Evolutionary conservation across 805 yeast genomes (phyloP).

Genomic region (Maudiozyma turicensis): DNA sequence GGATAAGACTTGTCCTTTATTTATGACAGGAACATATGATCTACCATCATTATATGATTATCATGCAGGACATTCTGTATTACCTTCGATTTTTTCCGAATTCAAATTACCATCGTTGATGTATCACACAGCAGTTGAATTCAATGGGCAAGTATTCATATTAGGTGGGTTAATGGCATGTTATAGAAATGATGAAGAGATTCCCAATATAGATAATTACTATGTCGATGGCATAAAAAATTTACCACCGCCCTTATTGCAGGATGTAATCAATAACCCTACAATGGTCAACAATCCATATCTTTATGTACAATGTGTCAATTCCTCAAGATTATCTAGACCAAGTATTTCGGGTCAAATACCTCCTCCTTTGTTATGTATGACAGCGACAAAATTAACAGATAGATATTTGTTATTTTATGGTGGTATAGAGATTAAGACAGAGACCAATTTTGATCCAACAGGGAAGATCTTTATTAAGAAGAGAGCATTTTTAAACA

Average conservation of each 20-base stretch:
- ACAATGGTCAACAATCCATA: slow-evolving; percentile 31
- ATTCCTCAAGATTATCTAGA: slow-evolving; percentile 32
- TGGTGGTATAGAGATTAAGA: slow-evolving; percentile 55
- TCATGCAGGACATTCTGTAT: slow-evolving; percentile 19
- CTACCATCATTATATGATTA: slow-evolving; percentile 17
- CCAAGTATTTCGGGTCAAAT: slow-evolving; percentile 31
- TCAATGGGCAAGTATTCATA: slow-evolving; percentile 31
- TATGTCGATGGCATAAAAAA: slow-evolving; percentile 32
- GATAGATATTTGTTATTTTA: slow-evolving; percentile 49
- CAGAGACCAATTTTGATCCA: slow-evolving; percentile 20
- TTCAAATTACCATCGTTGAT: slow-evolving; percentile 34
- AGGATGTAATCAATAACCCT: slow-evolving; percentile 35
- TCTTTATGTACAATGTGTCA: slow-evolving; percentile 32
- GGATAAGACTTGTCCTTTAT: slow-evolving; percentile 17
- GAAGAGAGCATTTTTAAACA: slow-evolving; percentile 40
- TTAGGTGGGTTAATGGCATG: slow-evolving; percentile 38
- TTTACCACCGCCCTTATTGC: slow-evolving; percentile 39
- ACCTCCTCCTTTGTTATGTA: slow-evolving; percentile 46
- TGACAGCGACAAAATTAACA: slow-evolving; percentile 41
- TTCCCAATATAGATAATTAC: slow-evolving; percentile 30
- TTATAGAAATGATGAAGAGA: slow-evolving; percentile 17
- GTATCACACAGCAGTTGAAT: slow-evolving; percentile 36
- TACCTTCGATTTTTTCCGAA: slow-evolving; percentile 30
- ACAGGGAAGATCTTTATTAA: slow-evolving; percentile 31
- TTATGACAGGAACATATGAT: slow-evolving; percentile 17